These are phyloP conservation scores for Hemileccinum impolitum DNA, from an alignment of 768 basidiomycete genomes.

Conservation along the genomic window DNA sequence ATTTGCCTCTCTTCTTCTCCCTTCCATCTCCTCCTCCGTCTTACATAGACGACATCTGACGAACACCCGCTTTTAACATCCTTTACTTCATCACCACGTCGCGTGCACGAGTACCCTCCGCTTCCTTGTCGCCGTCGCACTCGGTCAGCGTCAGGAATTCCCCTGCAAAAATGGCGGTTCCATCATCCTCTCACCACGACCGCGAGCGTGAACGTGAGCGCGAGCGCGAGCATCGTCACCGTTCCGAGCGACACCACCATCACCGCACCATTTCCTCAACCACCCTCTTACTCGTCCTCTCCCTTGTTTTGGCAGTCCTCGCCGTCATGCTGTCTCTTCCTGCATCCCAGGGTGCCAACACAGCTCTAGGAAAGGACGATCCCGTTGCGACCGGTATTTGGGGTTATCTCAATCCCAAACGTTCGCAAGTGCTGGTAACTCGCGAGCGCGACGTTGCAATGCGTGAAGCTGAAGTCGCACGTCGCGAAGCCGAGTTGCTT, in stretches of 20 bases:
- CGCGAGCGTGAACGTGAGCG: constrained; percentile 56
- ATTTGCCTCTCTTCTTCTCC: constrained; percentile 10
- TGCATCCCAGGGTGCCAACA: constrained; percentile 40
- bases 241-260: constrained; percentile 65
- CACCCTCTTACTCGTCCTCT: constrained; percentile 81
- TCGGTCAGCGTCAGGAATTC: constrained; percentile 54
- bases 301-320: constrained; percentile 82
- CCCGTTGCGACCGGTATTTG: constrained; percentile 52
- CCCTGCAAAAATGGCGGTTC: constrained; percentile 70
- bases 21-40: constrained; percentile 15
- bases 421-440: constrained; percentile 73
- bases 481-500: constrained; percentile 82
- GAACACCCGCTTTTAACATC: background rate
- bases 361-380: constrained; percentile 33
- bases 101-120: constrained; percentile 55
- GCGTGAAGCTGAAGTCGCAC: constrained; percentile 86
- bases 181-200: constrained; percentile 75
- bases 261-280: constrained; percentile 87
- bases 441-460: constrained; percentile 76
- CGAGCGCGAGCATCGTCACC: constrained; percentile 52
- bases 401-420: constrained; percentile 77
- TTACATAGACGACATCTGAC: constrained; percentile 15
- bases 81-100: constrained; percentile 54
- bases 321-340: constrained; percentile 89
- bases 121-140: constrained; percentile 74